Evolutionary conservation across 257 asterid genomes (phyloP).

Genomic region (Forsythia viridissima): DNA sequence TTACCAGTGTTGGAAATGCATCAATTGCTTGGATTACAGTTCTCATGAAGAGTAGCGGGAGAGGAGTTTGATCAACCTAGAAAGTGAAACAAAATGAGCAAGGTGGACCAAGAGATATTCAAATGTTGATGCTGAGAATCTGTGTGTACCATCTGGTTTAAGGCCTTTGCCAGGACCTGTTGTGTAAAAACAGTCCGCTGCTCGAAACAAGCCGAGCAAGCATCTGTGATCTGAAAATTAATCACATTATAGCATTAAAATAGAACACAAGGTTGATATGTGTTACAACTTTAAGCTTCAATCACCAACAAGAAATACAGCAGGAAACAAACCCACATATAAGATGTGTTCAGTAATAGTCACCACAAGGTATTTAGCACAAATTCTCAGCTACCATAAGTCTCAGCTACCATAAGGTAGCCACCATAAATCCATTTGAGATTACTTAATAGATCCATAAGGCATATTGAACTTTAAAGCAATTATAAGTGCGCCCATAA

Average conservation of each 20-base stretch:
- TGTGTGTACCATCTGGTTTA: constrained; percentile 78
- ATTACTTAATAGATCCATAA: not conserved
- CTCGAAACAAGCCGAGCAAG: constrained; percentile 97
- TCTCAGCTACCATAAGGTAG: not conserved
- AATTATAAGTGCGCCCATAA: constrained; percentile 1
- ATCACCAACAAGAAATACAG: constrained; percentile 10
- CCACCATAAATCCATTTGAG: not conserved
- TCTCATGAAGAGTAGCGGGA: constrained; percentile 94
- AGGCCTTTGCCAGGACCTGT: constrained; percentile 86
- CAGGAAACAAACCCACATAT: not conserved
- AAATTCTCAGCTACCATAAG: not conserved
- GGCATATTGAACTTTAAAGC: not conserved
- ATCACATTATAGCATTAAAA: constrained; percentile 16
- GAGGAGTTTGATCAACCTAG: constrained; percentile 89
- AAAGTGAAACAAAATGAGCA: constrained; percentile 14
- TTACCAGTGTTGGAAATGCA: constrained; percentile 92
- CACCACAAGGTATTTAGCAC: not conserved
- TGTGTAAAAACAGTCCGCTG: constrained; percentile 99
- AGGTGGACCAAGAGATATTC: constrained; percentile 15
- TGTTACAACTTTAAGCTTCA: not conserved
- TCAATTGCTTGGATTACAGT: constrained; percentile 99
- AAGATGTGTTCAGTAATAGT: not conserved
- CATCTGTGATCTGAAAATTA: constrained; percentile 80
- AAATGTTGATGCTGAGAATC: constrained; percentile 15
- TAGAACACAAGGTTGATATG: constrained; percentile 18